Conservation (phyloP, 371 early-diverging fungal species). For the Mortierella polycephala region DNA sequence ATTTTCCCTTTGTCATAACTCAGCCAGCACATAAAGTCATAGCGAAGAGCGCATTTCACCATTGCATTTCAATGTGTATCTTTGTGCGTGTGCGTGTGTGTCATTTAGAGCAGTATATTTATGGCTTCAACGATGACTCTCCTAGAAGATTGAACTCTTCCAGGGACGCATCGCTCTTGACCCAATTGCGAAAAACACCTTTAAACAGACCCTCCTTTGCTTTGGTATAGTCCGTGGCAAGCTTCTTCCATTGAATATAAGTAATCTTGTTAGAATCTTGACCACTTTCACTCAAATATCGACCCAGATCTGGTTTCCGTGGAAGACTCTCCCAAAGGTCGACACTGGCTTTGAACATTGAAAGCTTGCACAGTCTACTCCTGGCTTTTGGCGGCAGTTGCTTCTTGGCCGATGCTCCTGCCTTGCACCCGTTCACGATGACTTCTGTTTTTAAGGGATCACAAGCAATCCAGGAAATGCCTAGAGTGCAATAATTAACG, state of each 20-base stretch:
- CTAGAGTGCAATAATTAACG: constrained; percentile 11
- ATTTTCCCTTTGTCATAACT: constrained; percentile 8
- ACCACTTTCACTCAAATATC: neutral
- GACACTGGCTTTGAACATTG: constrained; percentile 21
- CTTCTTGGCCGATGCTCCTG: constrained; percentile 57
- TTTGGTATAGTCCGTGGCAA: constrained; percentile 55
- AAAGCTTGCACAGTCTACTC: constrained; percentile 51
- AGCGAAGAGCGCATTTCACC: no score
- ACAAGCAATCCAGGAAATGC: constrained; percentile 66
- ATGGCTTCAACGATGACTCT: neutral
- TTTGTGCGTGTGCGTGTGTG: no score
- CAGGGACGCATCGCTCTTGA: constrained; percentile 57
- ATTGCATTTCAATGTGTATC: no score
- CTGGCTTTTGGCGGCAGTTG: constrained; percentile 63
- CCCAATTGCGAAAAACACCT: constrained; percentile 65
- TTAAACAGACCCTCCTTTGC: constrained; percentile 60
- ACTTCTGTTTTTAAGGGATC: constrained; percentile 60
- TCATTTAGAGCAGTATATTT: no score
- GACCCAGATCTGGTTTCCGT: constrained; percentile 2
- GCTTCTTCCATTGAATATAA: constrained; percentile 61
- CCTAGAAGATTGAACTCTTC: constrained; percentile 53
- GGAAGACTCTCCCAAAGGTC: constrained; percentile 16
- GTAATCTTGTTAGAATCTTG: constrained; percentile 9
- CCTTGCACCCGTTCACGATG: constrained; percentile 65
- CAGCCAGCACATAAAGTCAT: constrained; percentile 24